These are phyloP conservation scores for Triadica sebifera DNA, from an alignment of 345 rosid species.

Conservation along the genomic window DNA sequence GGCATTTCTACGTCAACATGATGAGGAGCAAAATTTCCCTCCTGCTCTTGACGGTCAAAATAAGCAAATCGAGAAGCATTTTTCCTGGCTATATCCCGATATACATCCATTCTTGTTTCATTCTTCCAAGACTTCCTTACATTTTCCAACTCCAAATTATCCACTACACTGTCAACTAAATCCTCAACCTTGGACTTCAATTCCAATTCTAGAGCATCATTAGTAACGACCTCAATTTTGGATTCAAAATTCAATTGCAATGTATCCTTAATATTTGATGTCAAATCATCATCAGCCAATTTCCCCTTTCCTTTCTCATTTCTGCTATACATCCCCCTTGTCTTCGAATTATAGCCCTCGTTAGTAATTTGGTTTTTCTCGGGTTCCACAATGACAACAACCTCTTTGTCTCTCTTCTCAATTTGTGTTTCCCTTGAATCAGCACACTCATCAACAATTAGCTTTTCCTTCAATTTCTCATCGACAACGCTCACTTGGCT, in stretches of 20 bases:
- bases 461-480: slow-evolving; percentile 15
- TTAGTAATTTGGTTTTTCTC: background rate
- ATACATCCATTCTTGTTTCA: slow-evolving; percentile 38
- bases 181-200: slow-evolving; percentile 23
- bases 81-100: slow-evolving; percentile 54
- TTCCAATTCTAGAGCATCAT: too few species aligned
- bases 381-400: background rate
- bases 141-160: slow-evolving; percentile 11
- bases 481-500: background rate
- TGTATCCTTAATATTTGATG: slow-evolving; percentile 11
- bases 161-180: slow-evolving; percentile 11
- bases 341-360: background rate
- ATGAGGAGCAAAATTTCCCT: slow-evolving; percentile 15
- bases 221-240: slow-evolving; percentile 8
- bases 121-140: slow-evolving; percentile 11
- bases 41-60: slow-evolving; percentile 41
- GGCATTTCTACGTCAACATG: slow-evolving; percentile 29
- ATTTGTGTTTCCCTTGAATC: slow-evolving; percentile 1
- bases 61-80: slow-evolving; percentile 76
- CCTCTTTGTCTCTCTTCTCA: slow-evolving; percentile 23
- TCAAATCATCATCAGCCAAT: slow-evolving; percentile 24
- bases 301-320: slow-evolving; percentile 60
- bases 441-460: background rate
- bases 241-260: slow-evolving; percentile 14
- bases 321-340: slow-evolving; percentile 36